Base-by-base conservation (phyloP, 2,329 filamentous ascomycete species). In the Ascochyta pisi region DNA sequence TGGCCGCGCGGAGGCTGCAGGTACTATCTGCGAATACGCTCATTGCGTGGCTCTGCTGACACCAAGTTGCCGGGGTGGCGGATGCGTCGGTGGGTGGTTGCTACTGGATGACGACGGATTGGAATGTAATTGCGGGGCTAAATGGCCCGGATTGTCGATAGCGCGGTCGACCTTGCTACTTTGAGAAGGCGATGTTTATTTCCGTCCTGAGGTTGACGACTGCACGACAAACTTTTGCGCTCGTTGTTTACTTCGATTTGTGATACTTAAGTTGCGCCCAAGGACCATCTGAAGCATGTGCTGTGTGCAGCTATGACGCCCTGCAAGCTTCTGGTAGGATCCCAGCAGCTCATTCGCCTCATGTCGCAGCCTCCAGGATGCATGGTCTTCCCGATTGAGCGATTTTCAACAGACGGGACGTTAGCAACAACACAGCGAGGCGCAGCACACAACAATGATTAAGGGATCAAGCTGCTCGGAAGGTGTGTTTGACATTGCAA, bases 21-120 rank as follows among this genome's bases (percentile, higher is more conserved):
- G 48, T 45, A 51, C 49, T 49, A 52, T 40, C 48, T 48, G 49
- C 39, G 15, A 45, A 51, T 49, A 49, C 48, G 27, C 48, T 44
- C 54, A 57, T 57, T 49, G 54, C 40, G 49, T 57, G 44, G 54
- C 54, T 57, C 43, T 52, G 54, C 54, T 57, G 54, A 52, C 54
- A 57, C 48, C 48, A 49, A 35, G 26, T 34, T 31, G 48, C 43
- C 48, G 48, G 52, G 53, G 54, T 57, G 54, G 54, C 54, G 54
- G 29, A 31, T 34, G 44, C 34, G 31, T 45, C 49, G 48, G 39
- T 49, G 44, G 44, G 44, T 43, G 42, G 42, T 51, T 51, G 37
- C 37, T 49, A 49, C 45, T 52, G 49, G 54, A 52, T 38, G 49
- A 52, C 41, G 54, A 48, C 48, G 48, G 27, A 33, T 24, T 33